These are phyloP conservation scores for Cunninghamia lanceolata DNA, from an alignment of 75 land plant genomes.

Conservation along the genomic window DNA sequence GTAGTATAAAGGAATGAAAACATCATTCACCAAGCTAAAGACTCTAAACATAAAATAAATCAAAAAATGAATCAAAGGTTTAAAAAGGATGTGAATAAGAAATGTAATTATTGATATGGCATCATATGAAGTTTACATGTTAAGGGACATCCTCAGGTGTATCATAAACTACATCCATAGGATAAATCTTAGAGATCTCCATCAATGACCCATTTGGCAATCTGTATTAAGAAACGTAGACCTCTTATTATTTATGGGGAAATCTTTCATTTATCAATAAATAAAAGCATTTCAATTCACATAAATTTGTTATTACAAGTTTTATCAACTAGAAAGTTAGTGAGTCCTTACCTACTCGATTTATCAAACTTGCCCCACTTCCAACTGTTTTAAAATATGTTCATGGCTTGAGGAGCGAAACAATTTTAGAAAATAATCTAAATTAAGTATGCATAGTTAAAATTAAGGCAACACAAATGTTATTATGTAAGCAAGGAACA, in stretches of 20 bases:
- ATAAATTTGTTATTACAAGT: neutral
- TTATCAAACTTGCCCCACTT: slow-evolving; percentile 96
- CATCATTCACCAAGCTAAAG: neutral
- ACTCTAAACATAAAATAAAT: neutral
- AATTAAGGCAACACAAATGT: neutral
- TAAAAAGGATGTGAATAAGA: neutral
- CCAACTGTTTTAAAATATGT: slow-evolving; percentile 94
- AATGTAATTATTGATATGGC: neutral
- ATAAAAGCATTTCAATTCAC: neutral
- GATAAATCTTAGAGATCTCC: slow-evolving; percentile 88
- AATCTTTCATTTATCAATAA: slow-evolving; percentile 3
- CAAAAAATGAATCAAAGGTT: neutral
- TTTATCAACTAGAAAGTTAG: neutral
- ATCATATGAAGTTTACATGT: slow-evolving; percentile 53
- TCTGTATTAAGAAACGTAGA: slow-evolving; percentile 28
- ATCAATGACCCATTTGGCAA: slow-evolving; percentile 94
- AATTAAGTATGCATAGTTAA: neutral
- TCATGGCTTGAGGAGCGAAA: slow-evolving; percentile 65
- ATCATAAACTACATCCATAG: slow-evolving; percentile 96
- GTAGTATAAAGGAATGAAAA: slow-evolving; percentile 16
- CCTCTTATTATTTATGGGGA: slow-evolving; percentile 12
- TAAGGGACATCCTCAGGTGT: slow-evolving; percentile 90
- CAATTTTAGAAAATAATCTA: slow-evolving; percentile 1
- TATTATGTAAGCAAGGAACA: neutral
- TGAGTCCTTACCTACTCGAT: slow-evolving; percentile 72